Percentiles rank a stretch among this genome's conserved stretches.
Evolutionary conservation across 345 rosid genomes (phyloP).

Genomic region (Citrus reticulata): DNA sequence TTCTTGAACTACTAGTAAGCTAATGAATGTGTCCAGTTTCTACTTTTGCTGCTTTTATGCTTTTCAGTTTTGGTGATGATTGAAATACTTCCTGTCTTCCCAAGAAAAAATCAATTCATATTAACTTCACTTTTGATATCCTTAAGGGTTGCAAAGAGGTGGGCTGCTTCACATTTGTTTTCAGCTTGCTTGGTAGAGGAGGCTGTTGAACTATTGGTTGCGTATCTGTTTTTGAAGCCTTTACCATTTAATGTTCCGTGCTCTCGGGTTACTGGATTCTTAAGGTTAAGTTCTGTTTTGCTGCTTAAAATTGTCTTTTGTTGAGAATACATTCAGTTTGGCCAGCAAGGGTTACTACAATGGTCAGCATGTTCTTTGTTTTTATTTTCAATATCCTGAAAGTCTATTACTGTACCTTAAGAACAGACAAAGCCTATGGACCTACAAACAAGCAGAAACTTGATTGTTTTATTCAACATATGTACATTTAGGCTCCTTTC

Average conservation of each 20-base stretch:
- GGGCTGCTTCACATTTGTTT: constrained; percentile 90
- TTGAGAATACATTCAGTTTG: neutral
- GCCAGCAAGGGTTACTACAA: neutral
- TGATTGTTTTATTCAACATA: neutral
- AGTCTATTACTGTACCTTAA: neutral
- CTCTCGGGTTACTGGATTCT: constrained; percentile 80
- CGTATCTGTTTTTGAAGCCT: constrained; percentile 72
- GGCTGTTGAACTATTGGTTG: constrained; percentile 81
- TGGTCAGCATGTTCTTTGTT: neutral
- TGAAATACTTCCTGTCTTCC: neutral
- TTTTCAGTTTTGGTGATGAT: neutral
- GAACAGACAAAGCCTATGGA: neutral
- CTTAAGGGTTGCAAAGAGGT: constrained; percentile 88
- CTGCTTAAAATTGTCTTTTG: neutral
- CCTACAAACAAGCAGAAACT: neutral
- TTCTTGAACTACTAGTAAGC: constrained; percentile 8
- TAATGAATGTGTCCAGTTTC: neutral
- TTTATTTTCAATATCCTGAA: neutral
- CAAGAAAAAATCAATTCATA: neutral
- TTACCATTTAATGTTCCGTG: constrained; percentile 74
- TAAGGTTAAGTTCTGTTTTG: constrained; percentile 50
- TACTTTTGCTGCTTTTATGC: neutral
- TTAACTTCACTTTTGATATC: neutral
- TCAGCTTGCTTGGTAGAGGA: constrained; percentile 89
- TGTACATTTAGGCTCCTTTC: neutral